Evolutionary conservation across 192 early-diverging fungal genomes (phyloP).

Genomic region (Coemansia sp.): DNA sequence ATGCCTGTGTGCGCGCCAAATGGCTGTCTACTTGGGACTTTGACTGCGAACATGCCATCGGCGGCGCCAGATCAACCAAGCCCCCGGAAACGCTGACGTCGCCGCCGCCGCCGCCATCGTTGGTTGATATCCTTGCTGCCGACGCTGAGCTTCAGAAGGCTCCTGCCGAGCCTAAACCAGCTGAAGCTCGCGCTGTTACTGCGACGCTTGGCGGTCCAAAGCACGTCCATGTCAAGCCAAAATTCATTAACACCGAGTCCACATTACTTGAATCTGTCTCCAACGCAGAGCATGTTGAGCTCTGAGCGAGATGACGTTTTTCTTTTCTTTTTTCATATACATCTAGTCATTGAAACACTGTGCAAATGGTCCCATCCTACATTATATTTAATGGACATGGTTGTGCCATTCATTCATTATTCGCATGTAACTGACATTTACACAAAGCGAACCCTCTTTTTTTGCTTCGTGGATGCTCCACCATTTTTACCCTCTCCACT

Average conservation of each 20-base stretch:
- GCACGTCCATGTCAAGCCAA: conserved; percentile 14
- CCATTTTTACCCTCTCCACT: too few relatives aligned
- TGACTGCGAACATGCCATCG: conserved; percentile 64
- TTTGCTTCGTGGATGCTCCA: too few relatives aligned
- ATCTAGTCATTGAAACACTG: not conserved
- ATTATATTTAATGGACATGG: too few relatives aligned
- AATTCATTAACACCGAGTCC: conserved; percentile 5
- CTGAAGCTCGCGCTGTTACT: not conserved
- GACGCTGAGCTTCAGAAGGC: not conserved
- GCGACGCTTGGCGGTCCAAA: not conserved
- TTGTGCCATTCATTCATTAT: too few relatives aligned
- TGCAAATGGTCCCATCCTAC: too few relatives aligned
- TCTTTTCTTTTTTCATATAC: not conserved
- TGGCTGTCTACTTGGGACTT: conserved; percentile 85
- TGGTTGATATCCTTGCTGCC: not conserved
- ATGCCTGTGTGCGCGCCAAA: conserved; percentile 71
- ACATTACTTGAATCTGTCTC: not conserved
- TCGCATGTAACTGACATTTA: too few relatives aligned
- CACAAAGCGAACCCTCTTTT: too few relatives aligned
- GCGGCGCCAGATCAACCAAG: conserved; percentile 31
- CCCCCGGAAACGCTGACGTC: conserved; percentile 6
- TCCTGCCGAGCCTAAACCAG: not conserved
- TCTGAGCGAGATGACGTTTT: not conserved
- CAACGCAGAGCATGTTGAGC: conserved; percentile 1
- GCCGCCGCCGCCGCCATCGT: conserved; percentile 5